phyloP scores from a whole-genome alignment of 192 early-diverging fungal genomes.

The Diversispora epigaea region DNA sequence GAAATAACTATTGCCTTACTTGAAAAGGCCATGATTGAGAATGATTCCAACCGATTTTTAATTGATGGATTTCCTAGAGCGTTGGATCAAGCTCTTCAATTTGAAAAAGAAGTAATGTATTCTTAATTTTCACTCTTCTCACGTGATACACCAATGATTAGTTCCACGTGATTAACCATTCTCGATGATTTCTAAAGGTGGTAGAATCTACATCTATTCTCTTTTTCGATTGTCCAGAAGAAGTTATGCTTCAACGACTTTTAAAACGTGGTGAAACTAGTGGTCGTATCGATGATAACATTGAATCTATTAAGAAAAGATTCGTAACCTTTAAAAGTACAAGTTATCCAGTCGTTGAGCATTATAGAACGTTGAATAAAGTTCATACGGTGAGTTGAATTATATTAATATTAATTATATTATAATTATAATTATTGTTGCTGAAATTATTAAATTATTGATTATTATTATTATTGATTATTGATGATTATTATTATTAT shows the following conservation, averaged over 20 bases:
- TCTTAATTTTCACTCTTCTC: not conserved
- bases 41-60: constrained; percentile 71
- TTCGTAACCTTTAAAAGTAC: constrained; percentile 85
- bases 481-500: too few relatives aligned
- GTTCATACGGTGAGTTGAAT: constrained; percentile 56
- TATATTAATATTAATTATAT: too few relatives aligned
- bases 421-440: too few relatives aligned
- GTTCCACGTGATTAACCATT: too few relatives aligned
- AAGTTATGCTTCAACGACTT: constrained; percentile 85
- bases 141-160: too few relatives aligned
- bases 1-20: constrained; percentile 92
- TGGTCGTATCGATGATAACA: constrained; percentile 93
- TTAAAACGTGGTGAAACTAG: constrained; percentile 93
- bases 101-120: constrained; percentile 79
- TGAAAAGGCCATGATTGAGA: constrained; percentile 81
- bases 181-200: constrained; percentile 44
- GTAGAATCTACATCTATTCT: constrained; percentile 71
- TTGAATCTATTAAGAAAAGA: constrained; percentile 93
- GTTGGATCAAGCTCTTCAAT: constrained; percentile 90
- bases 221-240: constrained; percentile 95
- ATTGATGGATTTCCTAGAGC: constrained; percentile 97
- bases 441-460: too few relatives aligned
- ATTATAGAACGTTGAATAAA: constrained; percentile 74
- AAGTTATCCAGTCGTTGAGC: constrained; percentile 88
- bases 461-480: not conserved